Percentiles rank a stretch among this genome's conserved stretches.
phyloP scores from a whole-genome alignment of 768 basidiomycete species.

The Lactarius psammicola region DNA sequence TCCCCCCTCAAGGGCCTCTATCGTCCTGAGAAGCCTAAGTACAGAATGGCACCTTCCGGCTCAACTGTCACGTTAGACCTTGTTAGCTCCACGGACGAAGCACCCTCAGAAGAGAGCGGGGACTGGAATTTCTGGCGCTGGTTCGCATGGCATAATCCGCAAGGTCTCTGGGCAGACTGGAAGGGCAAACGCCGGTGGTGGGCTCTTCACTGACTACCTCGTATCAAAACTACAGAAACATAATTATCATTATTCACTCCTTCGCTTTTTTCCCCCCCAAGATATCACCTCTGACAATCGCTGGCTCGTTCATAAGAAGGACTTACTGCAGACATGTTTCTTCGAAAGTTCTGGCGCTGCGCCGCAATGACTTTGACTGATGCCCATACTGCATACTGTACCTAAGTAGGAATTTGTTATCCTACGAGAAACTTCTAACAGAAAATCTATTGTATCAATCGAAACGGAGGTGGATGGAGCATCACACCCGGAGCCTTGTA shows the following conservation, averaged over 20 bases:
- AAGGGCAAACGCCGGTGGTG: conserved; percentile 24
- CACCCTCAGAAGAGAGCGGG: not conserved
- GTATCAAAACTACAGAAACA: not conserved
- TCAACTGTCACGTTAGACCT: conserved; percentile 21
- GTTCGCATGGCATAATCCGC: conserved; percentile 29
- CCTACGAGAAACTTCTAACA: conserved; percentile 19
- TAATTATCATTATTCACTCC: conserved; percentile 21
- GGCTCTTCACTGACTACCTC: conserved; percentile 12
- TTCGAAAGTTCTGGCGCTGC: not conserved
- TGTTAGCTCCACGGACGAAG: conserved; percentile 22
- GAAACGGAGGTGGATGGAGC: conserved; percentile 15
- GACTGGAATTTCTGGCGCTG: conserved; percentile 26
- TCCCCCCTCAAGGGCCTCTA: conserved; percentile 17
- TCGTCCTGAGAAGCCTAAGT: conserved; percentile 28
- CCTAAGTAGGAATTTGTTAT: conserved; percentile 8
- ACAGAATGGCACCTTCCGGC: conserved; percentile 15
- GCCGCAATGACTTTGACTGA: conserved; percentile 10
- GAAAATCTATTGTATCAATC: conserved; percentile 20
- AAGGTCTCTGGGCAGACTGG: conserved; percentile 29
- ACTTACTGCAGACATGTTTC: conserved; percentile 6
- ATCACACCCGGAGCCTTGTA: conserved; percentile 18
- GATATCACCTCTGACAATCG: not conserved
- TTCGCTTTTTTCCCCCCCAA: not conserved
- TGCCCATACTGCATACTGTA: conserved; percentile 2
- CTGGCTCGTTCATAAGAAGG: not conserved